Base-by-base conservation (phyloP, 1,284 basidiomycete species). In the Lentinus polychrous region DNA sequence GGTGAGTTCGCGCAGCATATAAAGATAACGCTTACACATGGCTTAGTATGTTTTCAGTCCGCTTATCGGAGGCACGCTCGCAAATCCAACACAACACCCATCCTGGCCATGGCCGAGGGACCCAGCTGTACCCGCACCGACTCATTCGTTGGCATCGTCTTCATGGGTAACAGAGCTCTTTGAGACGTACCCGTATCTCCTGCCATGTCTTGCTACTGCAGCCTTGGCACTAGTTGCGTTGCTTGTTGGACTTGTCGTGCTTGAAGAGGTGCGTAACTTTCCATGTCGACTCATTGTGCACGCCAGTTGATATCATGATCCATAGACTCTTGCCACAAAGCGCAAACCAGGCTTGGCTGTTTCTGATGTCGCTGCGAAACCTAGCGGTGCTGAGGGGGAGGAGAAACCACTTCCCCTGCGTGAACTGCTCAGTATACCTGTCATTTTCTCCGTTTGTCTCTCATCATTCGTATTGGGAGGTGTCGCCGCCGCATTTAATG, bases 381-480 rank as follows among this genome's bases (percentile, higher is more conserved):
- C 33, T 33, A 31, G 27, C 8, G 33, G 15, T 15, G 22, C 23
- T 5, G 22, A n/a, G 12, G 17, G 27, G 4, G 49, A 47, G 24
- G 49, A 53, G 41, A 53, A 60, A 46, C 57, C 61, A 6, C 57
- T 58, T 8, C 51, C 56, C 43, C 46, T 62, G 38, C 59, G 49
- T 31, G 53, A 67, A 24, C 60, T 82, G n/a, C 56, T 81, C 34
- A 64, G 70, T 3, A 67, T 76, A 35, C 77, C 79, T 2, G 67
- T 75, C 49, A 74, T 84, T 33, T 69, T 71, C 33, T 71, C 75
- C 15, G 57, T 84, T 44, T 71, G 75, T 54, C 55, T 67, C 18
- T 80, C 80, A n/a, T 78, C 77, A 12, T 76, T 72, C 54, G 70
- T 73, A 6, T 66, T 85, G n/a, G 72, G 70, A 48, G 81, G 81